A percentile compares a stretch with the other conserved stretches of the same genome.
These are phyloP conservation scores for Penicillium mononematosum DNA, from an alignment of 495 filamentous ascomycete genomes.

Conservation along the genomic window DNA sequence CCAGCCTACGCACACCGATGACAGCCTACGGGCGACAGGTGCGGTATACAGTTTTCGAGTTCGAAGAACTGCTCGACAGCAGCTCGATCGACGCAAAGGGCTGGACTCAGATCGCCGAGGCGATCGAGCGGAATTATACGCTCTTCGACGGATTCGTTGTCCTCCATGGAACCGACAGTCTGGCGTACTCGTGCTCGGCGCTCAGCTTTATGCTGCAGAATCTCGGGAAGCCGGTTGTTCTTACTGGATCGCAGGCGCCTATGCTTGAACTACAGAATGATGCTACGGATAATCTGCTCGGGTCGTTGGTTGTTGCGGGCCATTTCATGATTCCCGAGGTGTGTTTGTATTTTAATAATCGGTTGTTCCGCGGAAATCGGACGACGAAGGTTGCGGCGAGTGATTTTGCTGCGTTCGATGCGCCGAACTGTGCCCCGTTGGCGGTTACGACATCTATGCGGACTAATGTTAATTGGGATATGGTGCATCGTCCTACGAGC, in stretches of 20 bases:
- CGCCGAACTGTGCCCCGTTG: constrained; percentile 78
- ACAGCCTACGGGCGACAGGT: constrained; percentile 80
- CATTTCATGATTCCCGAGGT: constrained; percentile 97
- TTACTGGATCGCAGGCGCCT: constrained; percentile 88
- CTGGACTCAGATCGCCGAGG: constrained; percentile 82
- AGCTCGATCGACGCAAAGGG: constrained; percentile 87
- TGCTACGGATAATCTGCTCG: constrained; percentile 93
- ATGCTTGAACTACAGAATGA: constrained; percentile 93
- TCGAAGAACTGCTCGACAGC: constrained; percentile 82
- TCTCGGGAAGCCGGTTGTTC: constrained; percentile 85
- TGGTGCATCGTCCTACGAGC: constrained; percentile 70
- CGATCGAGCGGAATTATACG: constrained; percentile 73
- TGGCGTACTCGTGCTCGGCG: constrained; percentile 90
- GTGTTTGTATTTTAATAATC: constrained; percentile 92
- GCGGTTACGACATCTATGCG: constrained; percentile 77
- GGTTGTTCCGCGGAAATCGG: constrained; percentile 87
- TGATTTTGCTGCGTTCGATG: constrained; percentile 82
- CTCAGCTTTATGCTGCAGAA: constrained; percentile 93
- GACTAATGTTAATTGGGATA: constrained; percentile 79
- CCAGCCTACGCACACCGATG: constrained; percentile 73
- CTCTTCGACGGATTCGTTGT: constrained; percentile 94
- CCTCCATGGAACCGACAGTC: constrained; percentile 92
- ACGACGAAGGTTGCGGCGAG: constrained; percentile 86
- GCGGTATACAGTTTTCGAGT: constrained; percentile 84
- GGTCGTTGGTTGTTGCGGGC: constrained; percentile 88